Percentiles rank a stretch among this genome's conserved stretches.
These are phyloP conservation scores for Kurtzmaniella quercitrusa DNA, from an alignment of 1,139 yeast species.

Conservation along the genomic window DNA sequence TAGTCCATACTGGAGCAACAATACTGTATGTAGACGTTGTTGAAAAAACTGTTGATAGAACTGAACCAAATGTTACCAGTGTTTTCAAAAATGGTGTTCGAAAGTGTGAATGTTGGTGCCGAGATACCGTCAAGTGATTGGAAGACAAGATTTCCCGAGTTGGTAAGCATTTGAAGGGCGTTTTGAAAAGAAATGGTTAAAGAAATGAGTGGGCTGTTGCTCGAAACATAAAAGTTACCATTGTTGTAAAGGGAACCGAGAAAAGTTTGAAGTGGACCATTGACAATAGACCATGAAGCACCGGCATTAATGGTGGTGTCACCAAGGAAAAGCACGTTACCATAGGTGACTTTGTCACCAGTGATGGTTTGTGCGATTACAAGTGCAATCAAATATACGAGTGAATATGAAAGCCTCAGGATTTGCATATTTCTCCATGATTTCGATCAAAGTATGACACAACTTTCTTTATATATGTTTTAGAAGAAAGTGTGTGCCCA, in stretches of 20 bases:
- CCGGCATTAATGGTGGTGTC: conserved; percentile 22
- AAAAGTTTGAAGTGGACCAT: conserved; percentile 22
- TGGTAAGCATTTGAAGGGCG: conserved; percentile 1
- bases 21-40: conserved; percentile 14
- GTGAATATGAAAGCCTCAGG: neutral
- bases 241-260: conserved; percentile 19
- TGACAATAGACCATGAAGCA: conserved; percentile 30
- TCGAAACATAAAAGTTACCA: conserved; percentile 22
- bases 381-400: neutral
- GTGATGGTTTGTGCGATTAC: conserved; percentile 4
- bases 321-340: conserved; percentile 11
- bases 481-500: too few species aligned
- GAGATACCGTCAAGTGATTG: conserved; percentile 3
- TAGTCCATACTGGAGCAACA: conserved; percentile 14
- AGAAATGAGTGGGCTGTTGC: conserved; percentile 5
- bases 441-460: too few species aligned
- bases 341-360: conserved; percentile 3
- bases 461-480: too few species aligned
- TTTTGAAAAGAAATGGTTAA: conserved; percentile 2
- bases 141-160: conserved; percentile 6
- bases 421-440: neutral
- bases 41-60: conserved; percentile 6
- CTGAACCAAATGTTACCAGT: conserved; percentile 10
- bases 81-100: conserved; percentile 8
- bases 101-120: conserved; percentile 4